Percentiles rank a stretch among this genome's conserved stretches.
Conservation (phyloP, 1,284 basidiomycete genomes). For the Ceratobasidium sp. region DNA sequence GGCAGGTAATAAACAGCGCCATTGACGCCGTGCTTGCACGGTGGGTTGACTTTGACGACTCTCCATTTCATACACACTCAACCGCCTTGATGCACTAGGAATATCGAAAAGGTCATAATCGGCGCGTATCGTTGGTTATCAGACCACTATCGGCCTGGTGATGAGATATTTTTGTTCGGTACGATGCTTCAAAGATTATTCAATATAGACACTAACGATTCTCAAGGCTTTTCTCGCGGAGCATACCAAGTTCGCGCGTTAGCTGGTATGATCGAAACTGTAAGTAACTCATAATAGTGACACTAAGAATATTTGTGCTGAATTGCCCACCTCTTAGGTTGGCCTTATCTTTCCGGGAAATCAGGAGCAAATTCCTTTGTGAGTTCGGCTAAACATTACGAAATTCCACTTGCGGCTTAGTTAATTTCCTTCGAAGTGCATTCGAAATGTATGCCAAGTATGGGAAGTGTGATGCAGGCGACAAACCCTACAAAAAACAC, state of each 20-base stretch:
- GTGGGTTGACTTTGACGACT: not conserved
- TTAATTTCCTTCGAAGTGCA: not conserved
- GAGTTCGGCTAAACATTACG: not conserved
- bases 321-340: slow-evolving; percentile 48
- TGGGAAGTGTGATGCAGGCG: slow-evolving; percentile 56
- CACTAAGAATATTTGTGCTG: not conserved
- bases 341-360: slow-evolving; percentile 54
- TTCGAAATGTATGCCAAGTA: not conserved
- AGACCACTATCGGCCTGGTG: slow-evolving; percentile 36
- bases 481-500: slow-evolving; percentile 49
- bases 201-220: not conserved
- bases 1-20: slow-evolving; percentile 1
- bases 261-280: slow-evolving; percentile 59
- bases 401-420: not conserved
- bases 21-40: slow-evolving; percentile 42
- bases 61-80: not conserved
- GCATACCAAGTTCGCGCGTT: slow-evolving; percentile 60
- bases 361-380: slow-evolving; percentile 56
- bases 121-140: slow-evolving; percentile 44
- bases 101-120: slow-evolving; percentile 40
- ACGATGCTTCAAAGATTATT: not conserved
- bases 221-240: slow-evolving; percentile 60
- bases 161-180: slow-evolving; percentile 44
- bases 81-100: not conserved
- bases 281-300: slow-evolving; percentile 42